Evolutionary conservation across 2,329 filamentous ascomycete species (phyloP).

Genomic region (Colletotrichum orbiculare): DNA sequence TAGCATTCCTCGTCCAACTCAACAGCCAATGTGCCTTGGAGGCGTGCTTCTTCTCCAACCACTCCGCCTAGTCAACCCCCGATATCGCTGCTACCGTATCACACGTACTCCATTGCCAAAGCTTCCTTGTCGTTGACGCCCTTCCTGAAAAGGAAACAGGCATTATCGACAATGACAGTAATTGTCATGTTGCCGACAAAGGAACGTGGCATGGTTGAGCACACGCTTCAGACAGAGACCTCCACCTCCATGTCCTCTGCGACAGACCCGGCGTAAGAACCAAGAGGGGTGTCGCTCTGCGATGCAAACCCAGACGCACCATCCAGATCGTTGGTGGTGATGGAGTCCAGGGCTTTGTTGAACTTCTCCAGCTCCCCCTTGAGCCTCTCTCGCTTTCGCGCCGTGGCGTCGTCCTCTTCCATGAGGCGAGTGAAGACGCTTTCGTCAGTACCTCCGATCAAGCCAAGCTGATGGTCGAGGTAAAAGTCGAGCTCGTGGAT

Average conservation of each 20-base stretch:
- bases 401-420: slow-evolving; percentile 60
- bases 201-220: no score
- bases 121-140: no score
- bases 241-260: slow-evolving; percentile 30
- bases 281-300: slow-evolving; percentile 11
- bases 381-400: slow-evolving; percentile 52
- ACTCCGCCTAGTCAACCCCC: no score
- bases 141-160: no score
- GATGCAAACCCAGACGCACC: slow-evolving; percentile 36
- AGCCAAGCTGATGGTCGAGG: slow-evolving; percentile 56
- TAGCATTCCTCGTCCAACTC: not conserved
- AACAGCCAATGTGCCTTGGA: no score
- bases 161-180: no score
- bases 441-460: slow-evolving; percentile 45
- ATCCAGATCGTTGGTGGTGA: slow-evolving; percentile 58
- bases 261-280: slow-evolving; percentile 20
- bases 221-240: slow-evolving; percentile 1
- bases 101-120: no score
- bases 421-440: slow-evolving; percentile 55
- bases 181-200: no score
- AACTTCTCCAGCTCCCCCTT: slow-evolving; percentile 59
- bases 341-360: slow-evolving; percentile 57
- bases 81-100: no score
- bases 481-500: slow-evolving; percentile 52
- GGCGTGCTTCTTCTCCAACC: no score